Evolutionary conservation across 306 rosid genomes (phyloP), one percentile per base, ranked within the genome.

Genomic region (Rubus parviflorus): DNA sequence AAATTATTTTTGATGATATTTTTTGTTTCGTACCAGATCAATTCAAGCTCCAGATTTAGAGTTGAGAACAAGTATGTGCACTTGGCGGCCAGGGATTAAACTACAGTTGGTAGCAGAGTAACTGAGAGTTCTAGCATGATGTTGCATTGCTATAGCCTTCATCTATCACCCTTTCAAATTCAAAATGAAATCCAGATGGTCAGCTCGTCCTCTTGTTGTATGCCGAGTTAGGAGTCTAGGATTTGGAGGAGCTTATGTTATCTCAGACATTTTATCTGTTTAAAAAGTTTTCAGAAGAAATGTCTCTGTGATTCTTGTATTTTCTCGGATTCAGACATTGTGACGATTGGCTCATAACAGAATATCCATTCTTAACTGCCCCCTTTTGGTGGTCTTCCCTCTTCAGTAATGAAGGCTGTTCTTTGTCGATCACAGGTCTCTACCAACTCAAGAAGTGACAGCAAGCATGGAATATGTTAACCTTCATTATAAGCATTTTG

Each of bases 11-110:
- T 81, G 8, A 69, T 42, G 72, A 42, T 73, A 65, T 48, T 47
- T 48, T 51, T 9, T 35, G 76, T 25, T 70, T 77, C 83, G 58
- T 49, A 62, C 64, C 91, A 95, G 98, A 81, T 95, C 74, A 88
- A 89, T 79, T 90, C 97, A 38, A 92, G 97, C 85, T 89, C 97
- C 68, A 86, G 80, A 88, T 95, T 90, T 81, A 71, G 75, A 6
- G 82, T 92, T 20, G 93, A 90, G 82, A 82, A 82, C 76, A 92
- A 92, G 89, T 63, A 82, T 60, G 96, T 92, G 77, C 89, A 83
- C 75, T 77, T 95, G 85, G 88, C 82, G 64, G 85, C 85, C 77
- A 82, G 86, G 80, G 89, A 82, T 76, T 87, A 85, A 81, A 75
- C 70, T 63, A 67, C 19, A 10, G 17, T 56, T 51, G 61, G 77